A percentile compares a stretch with the other conserved stretches of the same genome.
phyloP scores from a whole-genome alignment of 1,284 basidiomycete genomes.

The Marasmius oreades region DNA sequence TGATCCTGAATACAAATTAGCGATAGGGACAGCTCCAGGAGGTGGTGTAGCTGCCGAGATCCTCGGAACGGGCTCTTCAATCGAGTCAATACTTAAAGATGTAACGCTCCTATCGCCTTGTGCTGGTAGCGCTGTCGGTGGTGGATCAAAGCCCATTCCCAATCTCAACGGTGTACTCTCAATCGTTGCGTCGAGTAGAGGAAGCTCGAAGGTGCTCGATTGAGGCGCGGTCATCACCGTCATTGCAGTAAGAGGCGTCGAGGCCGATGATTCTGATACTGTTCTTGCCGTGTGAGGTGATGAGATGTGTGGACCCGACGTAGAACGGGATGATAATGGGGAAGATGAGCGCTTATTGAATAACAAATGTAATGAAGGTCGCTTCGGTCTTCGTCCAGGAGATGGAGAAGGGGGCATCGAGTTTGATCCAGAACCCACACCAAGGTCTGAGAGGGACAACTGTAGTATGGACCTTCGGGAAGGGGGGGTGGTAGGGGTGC shows the following conservation, averaged over 20 bases:
- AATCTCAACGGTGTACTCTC: constrained; percentile 42
- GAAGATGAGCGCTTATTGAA: constrained; percentile 49
- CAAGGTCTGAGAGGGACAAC: constrained; percentile 38
- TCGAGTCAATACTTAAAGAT: background rate
- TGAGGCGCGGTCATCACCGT: constrained; percentile 30
- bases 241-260: constrained; percentile 39
- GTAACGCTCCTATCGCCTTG: background rate
- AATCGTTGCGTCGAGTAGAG: constrained; percentile 49
- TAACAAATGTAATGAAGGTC: constrained; percentile 50
- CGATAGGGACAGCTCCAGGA: constrained; percentile 41
- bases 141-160: constrained; percentile 33
- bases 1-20: constrained; percentile 39
- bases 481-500: constrained; percentile 22
- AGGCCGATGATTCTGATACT: constrained; percentile 42
- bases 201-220: constrained; percentile 33
- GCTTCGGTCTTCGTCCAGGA: constrained; percentile 40
- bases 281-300: constrained; percentile 28
- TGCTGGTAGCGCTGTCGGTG: constrained; percentile 17
- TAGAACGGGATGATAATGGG: constrained; percentile 21
- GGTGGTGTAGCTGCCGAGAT: constrained; percentile 11
- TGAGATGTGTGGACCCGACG: constrained; percentile 13
- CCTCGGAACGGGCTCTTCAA: background rate
- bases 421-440: constrained; percentile 15
- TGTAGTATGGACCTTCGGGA: constrained; percentile 36
- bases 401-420: constrained; percentile 24